Evolutionary conservation across 805 yeast genomes (phyloP), one percentile per base, ranked within the genome.

Genomic region (Metschnikowia kofuensis): DNA sequence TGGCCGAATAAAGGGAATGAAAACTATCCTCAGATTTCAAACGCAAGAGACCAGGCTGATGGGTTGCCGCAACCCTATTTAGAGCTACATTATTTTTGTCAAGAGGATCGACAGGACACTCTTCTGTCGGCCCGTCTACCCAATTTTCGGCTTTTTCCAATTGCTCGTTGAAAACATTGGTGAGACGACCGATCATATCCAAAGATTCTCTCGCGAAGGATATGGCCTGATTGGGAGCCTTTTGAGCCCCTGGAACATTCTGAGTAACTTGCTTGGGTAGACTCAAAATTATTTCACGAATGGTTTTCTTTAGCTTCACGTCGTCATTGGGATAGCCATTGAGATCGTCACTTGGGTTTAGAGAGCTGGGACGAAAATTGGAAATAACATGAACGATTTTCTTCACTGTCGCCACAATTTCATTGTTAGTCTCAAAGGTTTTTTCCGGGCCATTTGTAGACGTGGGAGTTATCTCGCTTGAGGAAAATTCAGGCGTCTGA

Each of bases 121-220:
- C 39, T 21, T 42, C 45, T 15, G 38, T 29, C 5, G 51, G 35
- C 55, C 78, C 65, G 57, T 75, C 67, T 5, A 82, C 79, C 97
- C 97, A 92, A 26, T 76, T 72, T 64, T 94, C 97, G 1, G 97
- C 97, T 55, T 84, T 83, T 42, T 81, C 84, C 46, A 92, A 72
- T 44, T 90, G 90, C 41, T 87, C 91, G 62, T 87, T 92, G 57
- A 95, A 89, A 7, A 91, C 91, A 44, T 77, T 78, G 55, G 90
- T 89, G 15, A 92, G 84, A 49, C 87, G 86, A 37, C 84, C 78
- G 35, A 92, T 85, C 89, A 91, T 87, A 38, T 87, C 94, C 42
- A 92, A 70, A 0, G 96, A 85, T 65, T 94, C 99, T 55, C 86
- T 85, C 0, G 98, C 97, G 51, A 92, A 74, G 6, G 87, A 77